These are phyloP conservation scores for Fusarium anguioides DNA, from an alignment of 2,329 filamentous ascomycete genomes.

Conservation along the genomic window DNA sequence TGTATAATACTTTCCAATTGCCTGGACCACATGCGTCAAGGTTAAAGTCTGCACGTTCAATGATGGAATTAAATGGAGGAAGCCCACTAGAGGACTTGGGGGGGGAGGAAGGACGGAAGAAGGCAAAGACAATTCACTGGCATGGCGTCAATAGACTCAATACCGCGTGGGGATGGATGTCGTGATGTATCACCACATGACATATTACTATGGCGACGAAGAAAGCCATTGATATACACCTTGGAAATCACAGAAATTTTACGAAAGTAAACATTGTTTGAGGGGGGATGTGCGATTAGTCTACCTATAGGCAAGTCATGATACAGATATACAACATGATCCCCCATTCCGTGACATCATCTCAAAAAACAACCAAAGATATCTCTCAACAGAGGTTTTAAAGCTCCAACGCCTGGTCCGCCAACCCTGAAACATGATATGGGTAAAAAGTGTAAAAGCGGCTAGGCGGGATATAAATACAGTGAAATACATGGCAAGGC, in stretches of 20 bases:
- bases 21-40: conserved; percentile 33
- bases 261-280: conserved; percentile 47
- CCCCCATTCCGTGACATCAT: conserved; percentile 58
- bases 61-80: conserved; percentile 44
- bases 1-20: conserved; percentile 44
- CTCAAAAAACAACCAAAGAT: conserved; percentile 59
- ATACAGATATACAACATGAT: conserved; percentile 57
- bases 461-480: conserved; percentile 63
- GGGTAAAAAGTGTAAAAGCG: conserved; percentile 56
- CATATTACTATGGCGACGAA: not conserved
- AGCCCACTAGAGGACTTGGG: conserved; percentile 24
- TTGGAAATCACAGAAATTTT: not conserved
- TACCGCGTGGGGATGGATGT: conserved; percentile 47
- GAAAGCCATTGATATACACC: no score
- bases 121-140: conserved; percentile 44
- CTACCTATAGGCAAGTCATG: conserved; percentile 57
- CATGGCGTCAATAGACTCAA: conserved; percentile 46
- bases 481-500: conserved; percentile 57
- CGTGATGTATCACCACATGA: conserved; percentile 26
- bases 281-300: conserved; percentile 70
- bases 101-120: conserved; percentile 24
- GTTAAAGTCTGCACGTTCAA: conserved; percentile 39
- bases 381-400: conserved; percentile 58
- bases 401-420: conserved; percentile 64
- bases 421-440: conserved; percentile 60